These are phyloP conservation scores for Tetrapisispora phaffii DNA, from an alignment of 805 yeast genomes.

Conservation along the genomic window DNA sequence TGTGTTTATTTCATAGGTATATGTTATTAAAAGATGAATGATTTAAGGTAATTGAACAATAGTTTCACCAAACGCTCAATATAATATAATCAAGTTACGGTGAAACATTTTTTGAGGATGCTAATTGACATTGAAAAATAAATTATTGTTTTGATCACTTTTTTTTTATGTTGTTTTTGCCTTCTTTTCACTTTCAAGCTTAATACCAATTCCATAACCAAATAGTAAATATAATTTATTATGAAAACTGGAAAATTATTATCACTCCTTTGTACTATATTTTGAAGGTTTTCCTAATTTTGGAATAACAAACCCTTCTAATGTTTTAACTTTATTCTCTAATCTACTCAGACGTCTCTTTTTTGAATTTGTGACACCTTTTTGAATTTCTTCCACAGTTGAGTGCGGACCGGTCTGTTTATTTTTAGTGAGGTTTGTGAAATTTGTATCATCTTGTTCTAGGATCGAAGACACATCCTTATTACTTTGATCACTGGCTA, in stretches of 20 bases:
- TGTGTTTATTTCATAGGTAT: neutral
- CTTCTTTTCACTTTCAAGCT: too few species aligned
- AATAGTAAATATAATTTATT: neutral
- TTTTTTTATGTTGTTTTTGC: too few species aligned
- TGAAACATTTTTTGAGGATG: too few species aligned
- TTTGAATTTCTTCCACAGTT: neutral
- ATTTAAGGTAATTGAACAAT: too few species aligned
- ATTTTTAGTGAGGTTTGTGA: too few species aligned
- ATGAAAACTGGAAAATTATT: neutral
- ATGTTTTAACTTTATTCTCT: conserved; percentile 3
- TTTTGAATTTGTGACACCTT: neutral
- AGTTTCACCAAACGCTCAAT: too few species aligned
- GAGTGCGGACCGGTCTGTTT: neutral
- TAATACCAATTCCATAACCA: neutral
- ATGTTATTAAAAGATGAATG: too few species aligned
- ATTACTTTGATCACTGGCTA: conserved; percentile 24
- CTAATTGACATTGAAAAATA: too few species aligned
- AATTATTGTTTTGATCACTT: neutral
- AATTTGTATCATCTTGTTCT: neutral
- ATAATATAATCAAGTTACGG: too few species aligned
- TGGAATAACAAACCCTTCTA: conserved; percentile 1
- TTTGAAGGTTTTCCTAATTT: neutral
- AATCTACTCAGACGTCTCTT: neutral
- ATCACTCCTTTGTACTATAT: neutral
- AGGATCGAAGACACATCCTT: neutral